Evolutionary conservation across 1,139 yeast genomes (phyloP).

Genomic region (Geotrichum europaeum): DNA sequence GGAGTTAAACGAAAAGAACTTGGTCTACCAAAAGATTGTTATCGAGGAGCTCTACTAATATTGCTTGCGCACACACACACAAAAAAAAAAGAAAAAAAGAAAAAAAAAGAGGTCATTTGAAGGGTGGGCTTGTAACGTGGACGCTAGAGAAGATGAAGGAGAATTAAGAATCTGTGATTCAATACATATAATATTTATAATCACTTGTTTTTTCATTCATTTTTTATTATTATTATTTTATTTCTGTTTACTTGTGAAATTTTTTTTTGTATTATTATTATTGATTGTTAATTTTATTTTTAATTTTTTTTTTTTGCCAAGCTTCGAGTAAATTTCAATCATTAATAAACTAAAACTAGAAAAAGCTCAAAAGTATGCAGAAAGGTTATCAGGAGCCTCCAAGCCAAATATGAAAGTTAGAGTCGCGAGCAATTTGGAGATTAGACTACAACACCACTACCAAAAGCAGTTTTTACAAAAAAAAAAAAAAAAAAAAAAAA

Average conservation of each 20-base stretch:
- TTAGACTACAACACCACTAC: no score
- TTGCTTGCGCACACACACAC: no score
- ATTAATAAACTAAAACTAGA: background rate
- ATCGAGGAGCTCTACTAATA: conserved; percentile 24
- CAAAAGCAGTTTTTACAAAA: no score
- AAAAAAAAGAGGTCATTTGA: background rate
- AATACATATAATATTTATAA: background rate
- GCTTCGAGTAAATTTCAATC: no score
- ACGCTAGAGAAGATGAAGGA: background rate
- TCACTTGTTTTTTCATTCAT: background rate
- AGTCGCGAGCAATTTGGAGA: no score
- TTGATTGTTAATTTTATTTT: background rate
- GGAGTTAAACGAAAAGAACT: conserved; percentile 68
- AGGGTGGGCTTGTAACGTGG: background rate
- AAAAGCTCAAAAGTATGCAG: no score
- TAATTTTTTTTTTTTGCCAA: background rate
- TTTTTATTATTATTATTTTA: background rate
- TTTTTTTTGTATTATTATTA: background rate
- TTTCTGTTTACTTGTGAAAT: background rate
- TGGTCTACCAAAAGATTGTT: conserved; percentile 34
- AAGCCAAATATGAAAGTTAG: no score
- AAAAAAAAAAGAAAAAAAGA: background rate
- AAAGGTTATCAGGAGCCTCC: no score
- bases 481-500: no score
- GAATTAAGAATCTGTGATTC: background rate